A percentile compares a stretch with the other conserved stretches of the same genome.
Conservation (phyloP, 768 basidiomycete genomes). For the Boletus rubroflammeus region DNA sequence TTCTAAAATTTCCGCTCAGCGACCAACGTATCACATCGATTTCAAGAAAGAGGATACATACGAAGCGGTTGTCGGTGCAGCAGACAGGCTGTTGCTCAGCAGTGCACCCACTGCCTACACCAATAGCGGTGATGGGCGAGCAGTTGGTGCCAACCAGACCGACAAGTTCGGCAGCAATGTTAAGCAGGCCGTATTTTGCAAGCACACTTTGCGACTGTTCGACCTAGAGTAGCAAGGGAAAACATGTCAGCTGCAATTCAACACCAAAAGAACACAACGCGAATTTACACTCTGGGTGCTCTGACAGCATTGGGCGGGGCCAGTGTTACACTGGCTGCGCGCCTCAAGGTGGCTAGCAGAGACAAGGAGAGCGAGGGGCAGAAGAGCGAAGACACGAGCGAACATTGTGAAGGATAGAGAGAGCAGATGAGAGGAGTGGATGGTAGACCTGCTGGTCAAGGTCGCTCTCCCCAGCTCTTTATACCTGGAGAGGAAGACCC, state of each 20-base stretch:
- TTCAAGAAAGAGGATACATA: not conserved
- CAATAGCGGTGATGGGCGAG: not conserved
- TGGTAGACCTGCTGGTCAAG: not conserved
- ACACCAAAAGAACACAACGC: too few relatives aligned
- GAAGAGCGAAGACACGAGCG: constrained; percentile 16
- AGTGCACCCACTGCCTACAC: not conserved
- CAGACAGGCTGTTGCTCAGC: constrained; percentile 5
- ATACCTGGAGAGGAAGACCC: constrained; percentile 10
- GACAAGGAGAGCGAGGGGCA: constrained; percentile 16
- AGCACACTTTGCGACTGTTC: too few relatives aligned
- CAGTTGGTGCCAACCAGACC: not conserved
- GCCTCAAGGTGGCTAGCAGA: constrained; percentile 4
- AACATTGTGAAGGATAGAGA: constrained; percentile 7
- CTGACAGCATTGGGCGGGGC: constrained; percentile 9
- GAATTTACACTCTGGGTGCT: not conserved
- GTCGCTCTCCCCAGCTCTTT: not conserved
- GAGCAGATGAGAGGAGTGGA: not conserved
- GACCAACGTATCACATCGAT: not conserved
- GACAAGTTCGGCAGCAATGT: not conserved
- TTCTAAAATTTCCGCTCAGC: not conserved
- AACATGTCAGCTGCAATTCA: not conserved
- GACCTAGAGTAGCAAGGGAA: not conserved
- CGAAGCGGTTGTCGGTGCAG: not conserved
- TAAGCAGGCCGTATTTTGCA: too few relatives aligned
- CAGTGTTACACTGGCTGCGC: constrained; percentile 12